phyloP scores from a whole-genome alignment of 345 rosid species.

The Iberis pinnata region DNA sequence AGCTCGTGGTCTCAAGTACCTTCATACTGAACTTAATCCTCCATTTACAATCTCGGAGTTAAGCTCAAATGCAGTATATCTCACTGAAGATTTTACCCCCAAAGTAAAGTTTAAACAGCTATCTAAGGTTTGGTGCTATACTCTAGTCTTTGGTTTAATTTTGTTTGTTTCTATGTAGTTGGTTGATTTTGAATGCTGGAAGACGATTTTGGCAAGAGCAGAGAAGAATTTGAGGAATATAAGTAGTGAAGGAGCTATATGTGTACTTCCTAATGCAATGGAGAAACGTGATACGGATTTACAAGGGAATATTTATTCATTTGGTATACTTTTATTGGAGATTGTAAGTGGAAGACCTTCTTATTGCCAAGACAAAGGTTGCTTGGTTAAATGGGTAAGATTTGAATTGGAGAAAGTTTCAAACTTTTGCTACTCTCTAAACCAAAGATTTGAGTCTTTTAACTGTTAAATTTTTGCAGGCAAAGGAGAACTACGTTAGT shows the following conservation, averaged over 20 bases:
- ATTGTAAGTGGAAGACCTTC: conserved; percentile 85
- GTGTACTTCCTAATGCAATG: conserved; percentile 64
- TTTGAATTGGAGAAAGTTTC: not conserved
- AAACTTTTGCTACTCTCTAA: not conserved
- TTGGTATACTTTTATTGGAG: conserved; percentile 81
- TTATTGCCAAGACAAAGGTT: conserved; percentile 69
- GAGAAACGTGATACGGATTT: conserved; percentile 66
- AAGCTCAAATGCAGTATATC: conserved; percentile 82
- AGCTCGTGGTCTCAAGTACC: conserved; percentile 80
- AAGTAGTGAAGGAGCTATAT: conserved; percentile 61
- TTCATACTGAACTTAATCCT: conserved; percentile 75
- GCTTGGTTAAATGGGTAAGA: conserved; percentile 80
- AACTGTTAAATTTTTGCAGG: conserved; percentile 38
- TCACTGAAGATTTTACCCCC: conserved; percentile 89
- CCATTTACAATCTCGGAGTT: conserved; percentile 86
- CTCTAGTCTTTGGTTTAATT: not conserved
- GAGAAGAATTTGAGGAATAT: conserved; percentile 64
- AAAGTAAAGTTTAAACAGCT: conserved; percentile 42
- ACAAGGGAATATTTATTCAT: conserved; percentile 71
- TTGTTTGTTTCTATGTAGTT: conserved; percentile 40
- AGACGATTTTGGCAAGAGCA: conserved; percentile 65
- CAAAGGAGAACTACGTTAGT: conserved; percentile 59
- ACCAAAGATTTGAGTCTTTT: conserved; percentile 10
- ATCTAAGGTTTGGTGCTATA: not conserved
- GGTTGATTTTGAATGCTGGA: conserved; percentile 96